Evolutionary conservation across 345 rosid genomes (phyloP).

Genomic region (Hypericum androsaemum): DNA sequence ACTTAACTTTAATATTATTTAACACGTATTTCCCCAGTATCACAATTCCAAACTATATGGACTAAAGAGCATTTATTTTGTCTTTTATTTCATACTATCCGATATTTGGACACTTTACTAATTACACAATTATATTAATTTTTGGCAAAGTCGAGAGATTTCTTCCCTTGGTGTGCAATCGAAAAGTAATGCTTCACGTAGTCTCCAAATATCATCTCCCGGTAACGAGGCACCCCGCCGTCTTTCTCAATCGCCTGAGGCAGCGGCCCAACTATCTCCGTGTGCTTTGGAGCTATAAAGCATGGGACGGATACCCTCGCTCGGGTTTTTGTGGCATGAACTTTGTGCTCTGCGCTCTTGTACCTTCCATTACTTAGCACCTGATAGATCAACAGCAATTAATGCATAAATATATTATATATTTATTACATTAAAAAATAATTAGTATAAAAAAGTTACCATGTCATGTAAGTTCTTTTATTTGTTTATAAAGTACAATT

Average conservation of each 20-base stretch:
- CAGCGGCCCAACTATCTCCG: constrained; percentile 16
- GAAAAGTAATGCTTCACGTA: constrained; percentile 19
- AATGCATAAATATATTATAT: no score
- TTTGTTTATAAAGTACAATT: no score
- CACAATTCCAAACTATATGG: no score
- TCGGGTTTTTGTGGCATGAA: constrained; percentile 13
- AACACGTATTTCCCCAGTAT: no score
- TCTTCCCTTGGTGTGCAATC: constrained; percentile 23
- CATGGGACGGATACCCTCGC: constrained; percentile 24
- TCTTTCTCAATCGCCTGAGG: constrained; percentile 14
- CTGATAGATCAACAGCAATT: constrained; percentile 4
- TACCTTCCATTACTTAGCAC: constrained; percentile 29
- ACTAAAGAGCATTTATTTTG: no score
- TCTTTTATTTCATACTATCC: no score
- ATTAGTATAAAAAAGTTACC: no score
- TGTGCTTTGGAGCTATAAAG: constrained; percentile 16
- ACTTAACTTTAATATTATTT: no score
- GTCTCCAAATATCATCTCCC: constrained; percentile 15
- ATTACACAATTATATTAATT: no score
- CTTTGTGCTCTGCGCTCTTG: constrained; percentile 25
- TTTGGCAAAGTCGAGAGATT: constrained; percentile 13
- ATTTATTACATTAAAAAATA: no score
- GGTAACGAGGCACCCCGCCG: constrained; percentile 12
- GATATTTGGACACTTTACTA: no score
- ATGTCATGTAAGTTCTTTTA: no score